A percentile compares a stretch with the other conserved stretches of the same genome.
Evolutionary conservation across 768 basidiomycete genomes (phyloP).

Genomic region (Mrakia frigida): DNA sequence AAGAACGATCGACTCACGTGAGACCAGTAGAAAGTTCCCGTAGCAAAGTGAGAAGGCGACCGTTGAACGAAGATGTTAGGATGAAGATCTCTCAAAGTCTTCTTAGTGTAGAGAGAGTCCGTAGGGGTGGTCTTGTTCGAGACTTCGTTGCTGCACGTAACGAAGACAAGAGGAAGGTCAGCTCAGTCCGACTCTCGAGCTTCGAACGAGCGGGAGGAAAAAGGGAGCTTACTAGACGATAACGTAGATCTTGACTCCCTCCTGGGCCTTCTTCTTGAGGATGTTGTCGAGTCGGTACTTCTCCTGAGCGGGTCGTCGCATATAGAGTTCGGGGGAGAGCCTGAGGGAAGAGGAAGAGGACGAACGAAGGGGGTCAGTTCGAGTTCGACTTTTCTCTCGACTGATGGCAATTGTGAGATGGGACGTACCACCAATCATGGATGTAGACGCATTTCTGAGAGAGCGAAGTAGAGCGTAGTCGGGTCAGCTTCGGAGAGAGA

Average conservation of each 20-base stretch:
- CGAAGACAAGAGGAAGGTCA: slow-evolving; percentile 15
- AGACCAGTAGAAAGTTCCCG: slow-evolving; percentile 97
- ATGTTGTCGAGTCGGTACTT: slow-evolving; percentile 81
- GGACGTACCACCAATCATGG: slow-evolving; percentile 78
- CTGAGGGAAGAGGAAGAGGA: neutral
- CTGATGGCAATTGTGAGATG: neutral
- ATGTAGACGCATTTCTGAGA: slow-evolving; percentile 62
- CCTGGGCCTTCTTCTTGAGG: slow-evolving; percentile 82
- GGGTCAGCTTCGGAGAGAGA: neutral
- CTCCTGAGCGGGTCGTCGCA: slow-evolving; percentile 77
- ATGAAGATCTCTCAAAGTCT: slow-evolving; percentile 68
- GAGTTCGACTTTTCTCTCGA: neutral
- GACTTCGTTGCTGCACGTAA: slow-evolving; percentile 70
- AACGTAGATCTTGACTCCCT: slow-evolving; percentile 92
- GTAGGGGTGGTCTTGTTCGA: slow-evolving; percentile 90
- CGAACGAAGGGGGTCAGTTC: neutral
- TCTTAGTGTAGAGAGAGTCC: slow-evolving; percentile 90
- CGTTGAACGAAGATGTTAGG: slow-evolving; percentile 93
- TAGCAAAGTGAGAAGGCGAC: slow-evolving; percentile 94
- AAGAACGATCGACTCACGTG: slow-evolving; percentile 60
- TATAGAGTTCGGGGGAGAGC: slow-evolving; percentile 72
- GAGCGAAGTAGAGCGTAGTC: no score
- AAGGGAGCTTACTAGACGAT: slow-evolving; percentile 71
- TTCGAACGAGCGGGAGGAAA: neutral
- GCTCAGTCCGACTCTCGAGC: neutral